Evolutionary conservation across 495 filamentous ascomycete genomes (phyloP).

Genomic region (Aspergillus avenaceus): DNA sequence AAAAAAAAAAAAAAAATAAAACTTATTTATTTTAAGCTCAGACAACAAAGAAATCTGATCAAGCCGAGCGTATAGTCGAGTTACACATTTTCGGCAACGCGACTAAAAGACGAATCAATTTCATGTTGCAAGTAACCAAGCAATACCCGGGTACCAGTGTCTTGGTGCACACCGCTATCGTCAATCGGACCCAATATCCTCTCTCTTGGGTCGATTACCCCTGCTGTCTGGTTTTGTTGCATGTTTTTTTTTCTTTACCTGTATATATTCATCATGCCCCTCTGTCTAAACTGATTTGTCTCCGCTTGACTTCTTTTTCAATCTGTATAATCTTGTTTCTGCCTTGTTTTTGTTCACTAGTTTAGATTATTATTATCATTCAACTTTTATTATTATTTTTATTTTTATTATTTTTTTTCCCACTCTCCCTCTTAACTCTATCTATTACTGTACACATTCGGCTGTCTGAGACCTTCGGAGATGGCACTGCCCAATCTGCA

Average conservation of each 20-base stretch:
- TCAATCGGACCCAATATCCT: slow-evolving; percentile 4
- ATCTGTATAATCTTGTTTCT: too few relatives aligned
- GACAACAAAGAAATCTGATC: slow-evolving; percentile 14
- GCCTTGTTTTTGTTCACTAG: too few relatives aligned
- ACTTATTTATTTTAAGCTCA: slow-evolving; percentile 36
- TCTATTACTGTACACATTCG: not conserved
- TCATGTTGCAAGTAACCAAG: not conserved
- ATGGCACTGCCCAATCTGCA: slow-evolving; percentile 34
- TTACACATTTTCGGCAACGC: slow-evolving; percentile 10
- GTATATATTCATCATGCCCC: not conserved
- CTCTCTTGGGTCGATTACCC: slow-evolving; percentile 1
- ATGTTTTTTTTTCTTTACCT: not conserved
- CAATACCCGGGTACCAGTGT: slow-evolving; percentile 1
- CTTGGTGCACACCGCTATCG: slow-evolving; percentile 5
- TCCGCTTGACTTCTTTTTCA: too few relatives aligned
- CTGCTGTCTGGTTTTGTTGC: not conserved
- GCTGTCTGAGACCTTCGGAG: too few relatives aligned
- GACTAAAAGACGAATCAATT: not conserved
- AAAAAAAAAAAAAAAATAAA: slow-evolving; percentile 35
- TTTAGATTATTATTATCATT: too few relatives aligned
- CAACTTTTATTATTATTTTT: too few relatives aligned
- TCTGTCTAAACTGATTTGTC: too few relatives aligned
- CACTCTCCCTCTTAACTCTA: not conserved
- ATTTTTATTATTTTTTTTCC: not conserved
- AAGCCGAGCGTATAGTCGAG: slow-evolving; percentile 4